Base-by-base conservation (phyloP, 257 asterid species). In the Solanum chaucha region DNA sequence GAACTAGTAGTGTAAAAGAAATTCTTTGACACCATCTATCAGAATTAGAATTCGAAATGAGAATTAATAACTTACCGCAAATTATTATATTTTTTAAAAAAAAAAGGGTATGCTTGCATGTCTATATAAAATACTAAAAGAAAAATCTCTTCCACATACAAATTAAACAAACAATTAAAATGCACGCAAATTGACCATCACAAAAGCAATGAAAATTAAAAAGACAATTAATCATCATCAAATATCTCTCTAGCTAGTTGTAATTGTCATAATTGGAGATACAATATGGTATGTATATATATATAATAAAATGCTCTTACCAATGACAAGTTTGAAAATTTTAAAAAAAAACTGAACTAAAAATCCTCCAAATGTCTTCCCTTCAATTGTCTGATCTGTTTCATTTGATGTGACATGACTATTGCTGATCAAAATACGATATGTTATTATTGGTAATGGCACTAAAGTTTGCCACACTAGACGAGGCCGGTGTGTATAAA, bases 391-490 rank as follows among this genome's bases (percentile, higher is more conserved):
- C 2, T 41, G 15, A 61, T n/a, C 13, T 41, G 34, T 78, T 78
- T 46, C 9, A 44, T 26, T 80, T 46, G 1, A 80, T 46, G 24
- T 26, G 26, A 80, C 26, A 44, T 51, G 61, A 51, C 65, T 28
- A 48, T 28, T 28, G 75, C 85, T 75, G 92, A 84, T 92, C 93
- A 89, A 96, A 96, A 83, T 87, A 96, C 15, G 97, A 94, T 82
- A 94, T 86, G 83, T 91, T 95, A 82, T 92, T 92, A 78, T 91
- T 93, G 32, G 94, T 81, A 86, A 93, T 88, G 88, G 90, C 87
- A 86, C 17, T 89, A 85, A 90, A 94, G 90, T 91, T 94, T 36
- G 94, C 90, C 8, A 91, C 89, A 87, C 90, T 91, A 83, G 95
- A 90, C 84, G 95, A 88, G 2, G 41, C 78, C 4, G 93, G 89